Evolutionary conservation across 352 stramenopile genomes (phyloP), one percentile per base, ranked within the genome.

Genomic region (Pythium pyrilobum): DNA sequence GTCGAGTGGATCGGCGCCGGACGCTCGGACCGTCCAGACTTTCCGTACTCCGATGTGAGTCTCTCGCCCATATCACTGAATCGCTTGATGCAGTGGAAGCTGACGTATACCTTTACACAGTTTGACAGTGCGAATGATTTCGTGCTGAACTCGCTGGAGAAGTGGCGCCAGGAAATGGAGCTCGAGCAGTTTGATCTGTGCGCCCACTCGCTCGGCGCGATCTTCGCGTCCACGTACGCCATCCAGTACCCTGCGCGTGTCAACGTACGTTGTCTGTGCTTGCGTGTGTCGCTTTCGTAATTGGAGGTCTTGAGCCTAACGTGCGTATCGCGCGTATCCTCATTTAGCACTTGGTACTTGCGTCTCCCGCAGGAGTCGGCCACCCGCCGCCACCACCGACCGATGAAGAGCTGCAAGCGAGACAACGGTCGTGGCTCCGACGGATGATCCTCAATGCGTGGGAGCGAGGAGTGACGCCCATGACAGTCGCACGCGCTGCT

Each of bases 1-100:
- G 83, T 94, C 25, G 81, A 94, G 42, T 94, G 83, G 83, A 87
- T 91, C 43, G 83, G 83, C 39, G 72, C 85, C 28, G 83, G 77
- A 3, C 83, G 83, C 12, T 92, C 79, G 9, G 81, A 94, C 55
- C 81, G 79, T 15, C 83, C 83, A 11, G 78, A 90, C 27, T 88
- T 90, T 37, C 55, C 74, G 1, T 77, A 77, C 53, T 82, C 74
- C 38, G 75, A 88, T 32, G 81, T 94, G 68, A 52, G 71, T 65
- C 31, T 40, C 6, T 16, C 24, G 21, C 25, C 23, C 18, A 37
- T 60, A 15, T 48, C n/a, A 5, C 33, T 50, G 21, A 36, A 15
- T 47, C 28, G 43, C 7, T 12, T 7, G 29, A 7, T 34, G 29
- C 12, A 12, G 29, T 34, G 12, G 7, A 12, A 12, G 7, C 29